These are phyloP conservation scores for Melaleuca quinquenervia DNA, from an alignment of 345 rosid genomes.

Conservation along the genomic window DNA sequence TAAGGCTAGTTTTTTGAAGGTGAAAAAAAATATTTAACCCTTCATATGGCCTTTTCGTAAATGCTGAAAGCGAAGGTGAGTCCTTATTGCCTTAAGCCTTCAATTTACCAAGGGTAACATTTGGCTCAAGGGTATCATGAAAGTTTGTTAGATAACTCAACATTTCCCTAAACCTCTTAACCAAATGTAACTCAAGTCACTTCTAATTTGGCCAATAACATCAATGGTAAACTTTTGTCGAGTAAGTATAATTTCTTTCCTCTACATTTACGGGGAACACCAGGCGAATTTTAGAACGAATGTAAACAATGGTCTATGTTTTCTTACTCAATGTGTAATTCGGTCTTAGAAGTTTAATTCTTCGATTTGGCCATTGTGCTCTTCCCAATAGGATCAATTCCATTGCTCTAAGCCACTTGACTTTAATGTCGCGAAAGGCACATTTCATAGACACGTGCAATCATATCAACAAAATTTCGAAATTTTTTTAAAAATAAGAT, in stretches of 20 bases:
- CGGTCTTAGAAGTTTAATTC: not conserved
- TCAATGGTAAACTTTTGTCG: too few relatives aligned
- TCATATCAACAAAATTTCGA: not conserved
- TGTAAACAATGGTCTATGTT: fast-evolving
- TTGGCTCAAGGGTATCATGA: too few relatives aligned
- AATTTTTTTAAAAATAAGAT: not conserved
- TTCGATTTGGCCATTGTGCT: not conserved
- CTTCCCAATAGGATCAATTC: fast-evolving
- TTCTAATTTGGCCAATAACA: not conserved
- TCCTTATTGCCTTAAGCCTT: too few relatives aligned
- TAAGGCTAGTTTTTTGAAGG: too few relatives aligned
- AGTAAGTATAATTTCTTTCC: too few relatives aligned
- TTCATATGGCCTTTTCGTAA: too few relatives aligned
- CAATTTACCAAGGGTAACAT: too few relatives aligned
- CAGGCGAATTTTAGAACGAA: fast-evolving
- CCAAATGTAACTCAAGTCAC: not conserved
- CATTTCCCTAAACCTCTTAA: too few relatives aligned
- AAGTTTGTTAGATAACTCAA: too few relatives aligned
- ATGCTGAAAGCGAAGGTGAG: too few relatives aligned
- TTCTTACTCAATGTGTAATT: not conserved
- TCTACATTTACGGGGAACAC: too few relatives aligned
- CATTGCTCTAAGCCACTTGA: not conserved
- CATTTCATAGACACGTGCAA: not conserved
- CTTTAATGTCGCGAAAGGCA: not conserved
- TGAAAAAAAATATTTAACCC: too few relatives aligned